phyloP scores from a whole-genome alignment of 1,284 basidiomycete species.

The Meripilus lineatus region DNA sequence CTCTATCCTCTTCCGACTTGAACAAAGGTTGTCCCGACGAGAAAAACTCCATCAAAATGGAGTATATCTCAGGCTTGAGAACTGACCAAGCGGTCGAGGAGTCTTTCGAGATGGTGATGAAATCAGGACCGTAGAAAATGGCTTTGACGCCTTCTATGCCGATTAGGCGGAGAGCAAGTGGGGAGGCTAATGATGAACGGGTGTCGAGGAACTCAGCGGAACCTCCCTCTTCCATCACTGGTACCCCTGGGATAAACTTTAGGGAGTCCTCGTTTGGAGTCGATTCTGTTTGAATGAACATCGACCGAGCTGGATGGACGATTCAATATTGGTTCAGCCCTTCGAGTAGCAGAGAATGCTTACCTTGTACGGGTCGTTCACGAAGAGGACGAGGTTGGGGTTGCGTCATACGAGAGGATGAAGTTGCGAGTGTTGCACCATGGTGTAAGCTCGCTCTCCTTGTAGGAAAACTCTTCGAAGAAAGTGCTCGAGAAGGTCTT shows the following conservation, averaged over 20 bases:
- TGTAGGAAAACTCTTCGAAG: too few species aligned
- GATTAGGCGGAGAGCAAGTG: slow-evolving; percentile 90
- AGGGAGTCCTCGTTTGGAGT: slow-evolving; percentile 98
- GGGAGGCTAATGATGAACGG: slow-evolving; percentile 77
- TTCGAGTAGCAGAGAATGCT: background rate
- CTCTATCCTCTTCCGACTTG: slow-evolving; percentile 70
- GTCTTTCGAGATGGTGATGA: slow-evolving; percentile 95
- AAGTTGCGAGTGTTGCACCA: slow-evolving; percentile 33
- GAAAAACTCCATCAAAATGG: slow-evolving; percentile 97
- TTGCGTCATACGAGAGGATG: slow-evolving; percentile 28
- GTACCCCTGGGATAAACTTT: slow-evolving; percentile 93
- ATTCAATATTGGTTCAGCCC: slow-evolving; percentile 14
- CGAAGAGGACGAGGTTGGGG: slow-evolving; percentile 10
- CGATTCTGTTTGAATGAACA: slow-evolving; percentile 97
- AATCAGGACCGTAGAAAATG: slow-evolving; percentile 97
- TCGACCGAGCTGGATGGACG: slow-evolving; percentile 61
- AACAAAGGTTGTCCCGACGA: slow-evolving; percentile 86
- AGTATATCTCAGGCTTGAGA: slow-evolving; percentile 97
- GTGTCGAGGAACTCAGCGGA: slow-evolving; percentile 95
- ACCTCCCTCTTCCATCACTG: slow-evolving; percentile 68
- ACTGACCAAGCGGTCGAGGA: slow-evolving; percentile 83
- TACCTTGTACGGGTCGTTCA: slow-evolving; percentile 21
- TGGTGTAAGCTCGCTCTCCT: slow-evolving; percentile 23
- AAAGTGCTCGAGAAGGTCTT: too few species aligned
- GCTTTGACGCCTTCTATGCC: slow-evolving; percentile 86